Percentiles rank a stretch among this genome's conserved stretches.
Conservation (phyloP, 352 stramenopile species). For the Globisporangium mamillatum region DNA sequence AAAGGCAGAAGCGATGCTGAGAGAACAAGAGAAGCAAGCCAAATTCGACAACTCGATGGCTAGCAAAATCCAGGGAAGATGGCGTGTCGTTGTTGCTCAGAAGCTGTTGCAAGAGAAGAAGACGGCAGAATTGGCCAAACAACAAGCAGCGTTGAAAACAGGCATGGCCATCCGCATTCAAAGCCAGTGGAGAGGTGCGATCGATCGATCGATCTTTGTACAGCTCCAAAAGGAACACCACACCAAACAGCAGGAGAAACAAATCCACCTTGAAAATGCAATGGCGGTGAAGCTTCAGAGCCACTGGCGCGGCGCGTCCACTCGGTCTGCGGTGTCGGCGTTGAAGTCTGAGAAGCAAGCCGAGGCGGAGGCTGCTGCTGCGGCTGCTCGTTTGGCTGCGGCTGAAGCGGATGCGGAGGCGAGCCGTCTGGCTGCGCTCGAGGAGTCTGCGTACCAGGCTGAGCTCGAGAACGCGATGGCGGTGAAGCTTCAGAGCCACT, state of each 20-base stretch:
- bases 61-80: constrained; percentile 28
- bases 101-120: constrained; percentile 4
- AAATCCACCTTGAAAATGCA: background rate
- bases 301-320: constrained; percentile 20
- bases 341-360: constrained; percentile 12
- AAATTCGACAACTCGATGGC: constrained; percentile 23
- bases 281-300: constrained; percentile 25
- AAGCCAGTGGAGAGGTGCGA: constrained; percentile 6
- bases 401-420: background rate
- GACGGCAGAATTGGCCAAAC: background rate
- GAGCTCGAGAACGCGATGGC: constrained; percentile 17
- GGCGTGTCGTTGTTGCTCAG: constrained; percentile 20
- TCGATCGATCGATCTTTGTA: background rate
- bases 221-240: background rate
- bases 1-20: constrained; percentile 18
- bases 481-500: constrained; percentile 24
- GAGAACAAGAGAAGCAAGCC: constrained; percentile 15
- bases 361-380: background rate
- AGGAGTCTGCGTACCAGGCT: background rate
- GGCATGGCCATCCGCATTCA: constrained; percentile 18
- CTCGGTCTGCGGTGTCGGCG: constrained; percentile 10
- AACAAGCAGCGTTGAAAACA: constrained; percentile 10
- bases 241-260: background rate
- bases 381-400: background rate
- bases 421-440: no score